Percentiles rank a stretch among this genome's conserved stretches.
These are phyloP conservation scores for Rhododendron mucronatum DNA, from an alignment of 148 eudicot species.

Conservation along the genomic window DNA sequence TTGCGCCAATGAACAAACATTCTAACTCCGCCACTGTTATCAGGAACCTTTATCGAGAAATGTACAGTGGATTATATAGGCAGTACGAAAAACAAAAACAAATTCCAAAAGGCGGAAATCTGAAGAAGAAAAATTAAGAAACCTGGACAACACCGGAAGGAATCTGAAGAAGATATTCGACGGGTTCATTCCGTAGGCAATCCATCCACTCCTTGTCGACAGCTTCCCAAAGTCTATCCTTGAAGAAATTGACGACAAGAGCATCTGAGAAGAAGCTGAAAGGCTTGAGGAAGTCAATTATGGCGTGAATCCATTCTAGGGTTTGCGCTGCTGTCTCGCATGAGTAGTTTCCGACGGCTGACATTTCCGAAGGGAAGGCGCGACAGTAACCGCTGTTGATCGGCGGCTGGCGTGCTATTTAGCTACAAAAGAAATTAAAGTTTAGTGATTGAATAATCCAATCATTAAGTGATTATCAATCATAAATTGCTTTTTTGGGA, in stretches of 20 bases:
- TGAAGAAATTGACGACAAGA: slow-evolving; percentile 82
- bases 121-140: not conserved
- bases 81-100: not conserved
- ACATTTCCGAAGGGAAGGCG: slow-evolving; percentile 21
- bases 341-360: slow-evolving; percentile 31
- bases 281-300: slow-evolving; percentile 51
- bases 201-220: slow-evolving; percentile 83
- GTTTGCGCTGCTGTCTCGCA: slow-evolving; percentile 62
- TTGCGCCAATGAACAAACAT: not conserved
- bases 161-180: slow-evolving; percentile 66
- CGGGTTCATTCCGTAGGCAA: slow-evolving; percentile 57
- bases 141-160: slow-evolving; percentile 86
- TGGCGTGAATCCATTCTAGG: slow-evolving; percentile 73
- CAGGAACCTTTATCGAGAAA: not conserved
- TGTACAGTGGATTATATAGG: not conserved
- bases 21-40: not conserved
- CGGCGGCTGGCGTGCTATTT: not conserved
- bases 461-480: no score
- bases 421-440: no score
- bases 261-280: slow-evolving; percentile 58
- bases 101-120: not conserved
- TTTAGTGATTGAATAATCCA: no score
- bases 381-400: no score
- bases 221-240: slow-evolving; percentile 78
- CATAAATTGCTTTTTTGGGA: no score